phyloP scores from a whole-genome alignment of 345 rosid species.

The Eucalyptus paniculata region DNA sequence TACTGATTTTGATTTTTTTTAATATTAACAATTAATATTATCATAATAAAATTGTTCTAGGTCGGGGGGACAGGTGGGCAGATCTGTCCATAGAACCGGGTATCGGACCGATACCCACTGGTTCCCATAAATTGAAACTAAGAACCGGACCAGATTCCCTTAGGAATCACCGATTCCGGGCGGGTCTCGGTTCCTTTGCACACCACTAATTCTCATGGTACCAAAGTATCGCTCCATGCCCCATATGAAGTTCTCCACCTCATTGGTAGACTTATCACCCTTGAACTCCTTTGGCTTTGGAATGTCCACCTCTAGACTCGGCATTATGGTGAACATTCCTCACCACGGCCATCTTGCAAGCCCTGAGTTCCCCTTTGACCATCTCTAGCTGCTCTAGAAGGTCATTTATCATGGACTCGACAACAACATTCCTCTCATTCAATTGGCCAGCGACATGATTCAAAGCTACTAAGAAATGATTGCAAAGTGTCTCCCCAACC shows the following conservation, averaged over 20 bases:
- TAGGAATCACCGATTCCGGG: no score
- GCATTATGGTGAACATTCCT: background rate
- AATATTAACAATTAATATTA: no score
- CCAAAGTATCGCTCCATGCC: background rate
- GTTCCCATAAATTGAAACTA: no score
- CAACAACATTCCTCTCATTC: background rate
- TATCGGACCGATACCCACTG: no score
- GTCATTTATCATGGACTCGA: no score
- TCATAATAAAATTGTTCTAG: no score
- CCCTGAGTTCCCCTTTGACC: background rate
- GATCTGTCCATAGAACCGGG: no score
- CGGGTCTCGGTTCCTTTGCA: no score
- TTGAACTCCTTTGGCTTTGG: background rate
- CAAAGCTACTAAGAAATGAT: background rate
- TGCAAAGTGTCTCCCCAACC: background rate
- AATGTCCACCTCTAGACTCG: background rate
- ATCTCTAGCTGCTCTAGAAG: background rate
- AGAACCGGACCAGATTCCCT: no score
- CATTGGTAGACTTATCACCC: background rate
- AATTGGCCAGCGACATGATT: background rate
- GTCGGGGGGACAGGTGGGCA: no score
- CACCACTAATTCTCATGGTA: background rate
- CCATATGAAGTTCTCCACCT: background rate
- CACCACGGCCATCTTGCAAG: background rate
- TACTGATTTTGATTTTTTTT: no score